phyloP scores from a whole-genome alignment of 2,329 filamentous ascomycete species.

The Penicillium thymicola region DNA sequence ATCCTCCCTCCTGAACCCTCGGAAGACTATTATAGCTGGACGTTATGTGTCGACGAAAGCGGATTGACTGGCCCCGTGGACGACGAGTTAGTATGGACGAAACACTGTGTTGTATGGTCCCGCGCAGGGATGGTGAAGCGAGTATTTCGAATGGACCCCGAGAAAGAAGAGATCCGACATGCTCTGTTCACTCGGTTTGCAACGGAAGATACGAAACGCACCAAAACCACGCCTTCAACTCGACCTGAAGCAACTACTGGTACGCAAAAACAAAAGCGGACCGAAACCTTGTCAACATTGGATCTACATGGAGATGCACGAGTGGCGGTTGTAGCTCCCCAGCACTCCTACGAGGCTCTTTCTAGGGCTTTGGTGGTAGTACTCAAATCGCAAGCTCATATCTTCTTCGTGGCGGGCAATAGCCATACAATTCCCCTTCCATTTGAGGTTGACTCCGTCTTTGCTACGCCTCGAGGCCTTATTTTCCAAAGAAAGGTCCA shows the following conservation, averaged over 20 bases:
- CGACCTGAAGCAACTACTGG: slow-evolving; percentile 1
- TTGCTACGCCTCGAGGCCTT: slow-evolving; percentile 76
- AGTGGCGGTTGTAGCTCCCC: slow-evolving; percentile 16
- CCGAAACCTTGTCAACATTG: slow-evolving; percentile 20
- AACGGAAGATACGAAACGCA: slow-evolving; percentile 32
- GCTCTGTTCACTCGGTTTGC: slow-evolving; percentile 83
- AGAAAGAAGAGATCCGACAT: slow-evolving; percentile 82
- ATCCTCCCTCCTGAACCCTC: slow-evolving; percentile 67
- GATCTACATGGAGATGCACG: slow-evolving; percentile 26
- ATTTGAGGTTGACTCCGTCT: slow-evolving; percentile 87
- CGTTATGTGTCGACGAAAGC: slow-evolving; percentile 52
- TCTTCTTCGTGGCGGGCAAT: slow-evolving; percentile 85
- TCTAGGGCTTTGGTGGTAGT: slow-evolving; percentile 78
- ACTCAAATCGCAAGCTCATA: slow-evolving; percentile 85
- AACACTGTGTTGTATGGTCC: slow-evolving; percentile 80
- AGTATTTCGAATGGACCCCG: slow-evolving; percentile 78
- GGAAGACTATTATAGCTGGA: slow-evolving; percentile 69
- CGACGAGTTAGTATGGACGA: slow-evolving; percentile 77
- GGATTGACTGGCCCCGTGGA: slow-evolving; percentile 50
- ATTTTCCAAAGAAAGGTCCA: slow-evolving; percentile 77
- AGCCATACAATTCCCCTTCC: slow-evolving; percentile 89
- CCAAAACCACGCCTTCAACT: slow-evolving; percentile 5
- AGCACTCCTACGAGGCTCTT: slow-evolving; percentile 25
- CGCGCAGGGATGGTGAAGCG: slow-evolving; percentile 80
- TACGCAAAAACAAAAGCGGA: slow-evolving; percentile 8